Conservation (phyloP, 179 eudicot genomes). For the Vitellaria paradoxa region DNA sequence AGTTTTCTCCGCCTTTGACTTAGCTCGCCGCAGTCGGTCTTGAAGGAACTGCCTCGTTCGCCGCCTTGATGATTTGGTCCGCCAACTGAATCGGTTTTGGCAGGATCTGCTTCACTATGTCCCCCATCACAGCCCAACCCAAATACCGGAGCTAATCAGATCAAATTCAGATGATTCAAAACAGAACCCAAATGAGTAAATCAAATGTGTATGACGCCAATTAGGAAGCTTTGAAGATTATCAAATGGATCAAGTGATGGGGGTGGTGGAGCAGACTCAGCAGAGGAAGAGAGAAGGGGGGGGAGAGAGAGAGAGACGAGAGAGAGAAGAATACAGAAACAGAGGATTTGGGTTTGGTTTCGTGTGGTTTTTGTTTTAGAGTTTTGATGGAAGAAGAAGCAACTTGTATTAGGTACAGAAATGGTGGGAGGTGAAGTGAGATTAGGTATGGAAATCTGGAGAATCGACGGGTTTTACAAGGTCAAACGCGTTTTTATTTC, state of each 20-base stretch:
- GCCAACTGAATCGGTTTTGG: constrained; percentile 56
- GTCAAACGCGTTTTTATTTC: constrained; percentile 21
- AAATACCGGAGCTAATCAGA: not conserved
- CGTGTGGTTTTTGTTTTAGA: not conserved
- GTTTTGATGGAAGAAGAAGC: not conserved
- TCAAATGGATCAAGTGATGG: not conserved
- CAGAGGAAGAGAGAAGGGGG: not conserved
- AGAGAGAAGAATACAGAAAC: not conserved
- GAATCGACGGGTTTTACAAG: constrained; percentile 20
- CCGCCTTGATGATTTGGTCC: constrained; percentile 48
- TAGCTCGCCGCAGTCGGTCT: constrained; percentile 52
- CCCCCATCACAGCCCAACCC: constrained; percentile 13
- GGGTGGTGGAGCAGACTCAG: too few species aligned
- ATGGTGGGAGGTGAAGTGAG: not conserved
- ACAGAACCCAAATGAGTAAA: not conserved
- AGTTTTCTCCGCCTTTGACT: constrained; percentile 44
- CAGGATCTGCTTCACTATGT: constrained; percentile 55
- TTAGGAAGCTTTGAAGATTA: not conserved
- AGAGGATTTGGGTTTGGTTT: not conserved
- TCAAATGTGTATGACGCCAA: not conserved
- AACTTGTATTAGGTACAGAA: not conserved
- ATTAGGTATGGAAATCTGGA: too few species aligned
- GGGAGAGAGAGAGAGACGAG: not conserved
- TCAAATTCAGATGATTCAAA: not conserved
- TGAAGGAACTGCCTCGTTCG: constrained; percentile 53